Base-by-base conservation (phyloP, 768 basidiomycete genomes). In the Infundibulicybe gibba region DNA sequence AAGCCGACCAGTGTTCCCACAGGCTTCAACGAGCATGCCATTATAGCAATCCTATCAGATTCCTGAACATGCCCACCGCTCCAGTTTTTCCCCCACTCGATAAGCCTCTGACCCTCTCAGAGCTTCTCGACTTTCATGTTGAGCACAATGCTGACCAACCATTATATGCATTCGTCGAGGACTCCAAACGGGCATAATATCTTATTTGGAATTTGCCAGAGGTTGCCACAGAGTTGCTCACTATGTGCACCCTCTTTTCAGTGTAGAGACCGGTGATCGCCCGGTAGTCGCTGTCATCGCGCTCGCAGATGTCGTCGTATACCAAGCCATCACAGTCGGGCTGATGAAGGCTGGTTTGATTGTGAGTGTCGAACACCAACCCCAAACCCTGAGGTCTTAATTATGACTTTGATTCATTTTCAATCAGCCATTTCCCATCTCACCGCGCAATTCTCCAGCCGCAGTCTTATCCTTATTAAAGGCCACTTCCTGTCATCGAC, bases 401-500 rank as follows among this genome's bases (percentile, higher is more conserved):
- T 25, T 3, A 25, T 25, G 25, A 8, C 25, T 38, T 14, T 10
- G n/a, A n/a, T 40, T 48, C n/a, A n/a, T n/a, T n/a, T n/a, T n/a
- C n/a, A n/a, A n/a, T 9, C 44, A 73, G 73, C 70, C 71, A 13
- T 69, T 67, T 48, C 64, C 65, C 0, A 72, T 73, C 30, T 71
- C 68, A 10, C 67, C 68, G 19, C 62, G 69, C 9, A 68, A 68
- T 43, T 64, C 70, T 0, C 54, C 70, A 2, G 60, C 59, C 3
- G 71, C 64, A 1, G 56, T 70, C 33, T 51, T 65, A 35, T 55
- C 66, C 25, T 54, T 74, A 20, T 54, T 79, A 41, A 60, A 56
- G 38, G 61, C 69, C 44, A 63, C 69, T 1, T 60, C 61, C 15
- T 75, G 68, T 38, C 67, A 62, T 46, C 64, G 68, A 41, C 32